A percentile compares a stretch with the other conserved stretches of the same genome.
These are phyloP conservation scores for Torulaspora gathmanii DNA, from an alignment of 805 yeast genomes.

Conservation along the genomic window DNA sequence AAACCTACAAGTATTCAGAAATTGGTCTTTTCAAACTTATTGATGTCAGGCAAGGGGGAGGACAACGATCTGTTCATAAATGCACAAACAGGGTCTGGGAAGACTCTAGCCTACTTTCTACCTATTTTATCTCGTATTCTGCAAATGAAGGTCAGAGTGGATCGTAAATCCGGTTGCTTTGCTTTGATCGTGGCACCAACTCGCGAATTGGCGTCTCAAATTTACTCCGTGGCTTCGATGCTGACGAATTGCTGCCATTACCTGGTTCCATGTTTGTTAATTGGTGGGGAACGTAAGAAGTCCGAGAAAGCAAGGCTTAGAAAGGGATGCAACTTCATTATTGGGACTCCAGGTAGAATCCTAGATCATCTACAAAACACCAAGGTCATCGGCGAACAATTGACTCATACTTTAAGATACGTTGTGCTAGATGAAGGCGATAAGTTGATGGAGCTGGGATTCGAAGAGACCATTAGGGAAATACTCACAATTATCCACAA, in stretches of 20 bases:
- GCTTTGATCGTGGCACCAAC: slow-evolving; percentile 91
- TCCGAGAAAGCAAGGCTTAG: slow-evolving; percentile 93
- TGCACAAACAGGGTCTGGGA: slow-evolving; percentile 98
- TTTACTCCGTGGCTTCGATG: slow-evolving; percentile 71
- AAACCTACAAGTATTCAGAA: slow-evolving; percentile 87
- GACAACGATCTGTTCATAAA: slow-evolving; percentile 75
- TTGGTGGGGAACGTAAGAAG: slow-evolving; percentile 98
- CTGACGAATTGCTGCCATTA: slow-evolving; percentile 73
- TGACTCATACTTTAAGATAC: slow-evolving; percentile 68
- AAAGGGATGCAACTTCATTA: slow-evolving; percentile 92
- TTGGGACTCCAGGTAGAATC: slow-evolving; percentile 95
- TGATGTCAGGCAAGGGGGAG: slow-evolving; percentile 34
- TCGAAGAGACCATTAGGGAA: slow-evolving; percentile 83
- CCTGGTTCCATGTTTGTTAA: slow-evolving; percentile 91
- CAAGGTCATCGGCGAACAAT: slow-evolving; percentile 52
- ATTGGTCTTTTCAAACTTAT: slow-evolving; percentile 62
- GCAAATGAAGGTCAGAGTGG: slow-evolving; percentile 43
- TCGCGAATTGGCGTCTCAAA: slow-evolving; percentile 89
- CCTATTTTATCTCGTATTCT: slow-evolving; percentile 77
- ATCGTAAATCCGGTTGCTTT: slow-evolving; percentile 74
- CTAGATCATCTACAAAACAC: slow-evolving; percentile 95
- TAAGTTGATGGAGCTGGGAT: slow-evolving; percentile 89
- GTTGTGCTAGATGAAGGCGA: slow-evolving; percentile 97
- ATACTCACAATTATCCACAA: slow-evolving; percentile 59
- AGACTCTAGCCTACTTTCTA: slow-evolving; percentile 79